Base-by-base conservation (phyloP, 73 alveolate species). In the Paramecium pentaurelia region DNA sequence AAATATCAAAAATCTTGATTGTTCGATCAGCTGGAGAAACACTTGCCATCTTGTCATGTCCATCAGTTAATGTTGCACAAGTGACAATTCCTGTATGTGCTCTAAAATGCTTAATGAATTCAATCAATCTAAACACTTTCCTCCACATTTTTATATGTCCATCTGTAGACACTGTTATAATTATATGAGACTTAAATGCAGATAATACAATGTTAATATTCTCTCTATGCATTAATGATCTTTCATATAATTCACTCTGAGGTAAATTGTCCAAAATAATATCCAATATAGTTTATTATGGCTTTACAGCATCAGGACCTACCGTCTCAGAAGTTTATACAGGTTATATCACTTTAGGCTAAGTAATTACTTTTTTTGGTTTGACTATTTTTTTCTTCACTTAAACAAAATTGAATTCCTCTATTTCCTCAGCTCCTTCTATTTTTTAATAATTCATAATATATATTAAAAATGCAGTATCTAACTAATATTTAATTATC, bases 111-210 rank as follows among this genome's bases (percentile, higher is more conserved):
- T 97, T 97, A 36, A 96, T 98, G 73, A 90, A 95, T 92, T 97
- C 99, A 3, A 97, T 93, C 36, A 98, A 97, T 86, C 94, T 89
- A 75, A 92, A 95, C 32, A 92, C 58, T 75, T 97, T 97, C 93
- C 96, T 97, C 99, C 99, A 97, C 88, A 97, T 95, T 75, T 97
- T 97, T 7, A 97, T 92, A 37, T 94, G 95, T 14, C 99, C 99
- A 86, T 97, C 99, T 70, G 92, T 83, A 38, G 98, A 94, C 38
- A 96, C 92, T 4, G 99, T 97, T 20, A 97, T 93, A 54, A 97
- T 96, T 49, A 93, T 94, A 87, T 96, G 98, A 38, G 96, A 86
- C 64, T 77, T 89, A 22, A 92, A 93, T 73, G 98, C 93, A 37
- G 93, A 93, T 40, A 95, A 88, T 32, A 68, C 95, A 30, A 92